A percentile compares a stretch with the other conserved stretches of the same genome.
These are phyloP conservation scores for Suhomyces tanzawaensis DNA, from an alignment of 805 yeast species.

Conservation along the genomic window DNA sequence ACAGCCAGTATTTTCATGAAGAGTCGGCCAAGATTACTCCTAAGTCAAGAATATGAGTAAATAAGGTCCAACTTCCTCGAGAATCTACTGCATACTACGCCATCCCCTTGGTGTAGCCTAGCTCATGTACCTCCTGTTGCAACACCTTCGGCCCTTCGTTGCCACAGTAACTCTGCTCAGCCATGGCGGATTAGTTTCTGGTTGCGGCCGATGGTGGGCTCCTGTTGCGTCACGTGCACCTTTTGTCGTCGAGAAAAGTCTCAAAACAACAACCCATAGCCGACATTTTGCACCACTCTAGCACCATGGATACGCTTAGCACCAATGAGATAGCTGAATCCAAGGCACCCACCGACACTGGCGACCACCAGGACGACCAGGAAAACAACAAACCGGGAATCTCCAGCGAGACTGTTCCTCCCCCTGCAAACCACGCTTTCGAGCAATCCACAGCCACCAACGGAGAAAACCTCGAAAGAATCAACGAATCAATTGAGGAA, in stretches of 20 bases:
- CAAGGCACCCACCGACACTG: constrained; percentile 1
- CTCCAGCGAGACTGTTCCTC: not conserved
- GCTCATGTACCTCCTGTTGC: too few relatives aligned
- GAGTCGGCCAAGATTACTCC: too few relatives aligned
- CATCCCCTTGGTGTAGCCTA: too few relatives aligned
- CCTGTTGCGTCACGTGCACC: not conserved
- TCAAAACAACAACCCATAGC: constrained; percentile 5
- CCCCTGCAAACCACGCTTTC: not conserved
- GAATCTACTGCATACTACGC: too few relatives aligned
- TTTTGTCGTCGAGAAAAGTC: constrained; percentile 7
- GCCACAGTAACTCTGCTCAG: too few relatives aligned
- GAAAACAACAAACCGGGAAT: not conserved
- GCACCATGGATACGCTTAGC: constrained; percentile 5
- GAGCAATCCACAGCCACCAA: not conserved
- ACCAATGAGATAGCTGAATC: constrained; percentile 3
- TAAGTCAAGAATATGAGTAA: too few relatives aligned
- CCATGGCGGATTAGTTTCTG: too few relatives aligned
- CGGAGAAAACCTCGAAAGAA: constrained; percentile 2
- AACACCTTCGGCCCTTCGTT: too few relatives aligned
- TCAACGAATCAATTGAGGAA: constrained; percentile 5
- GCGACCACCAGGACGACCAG: not conserved
- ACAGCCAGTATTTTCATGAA: too few relatives aligned
- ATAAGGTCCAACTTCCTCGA: too few relatives aligned
- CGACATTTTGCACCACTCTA: constrained; percentile 11
- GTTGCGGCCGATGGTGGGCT: too few relatives aligned